A percentile compares a stretch with the other conserved stretches of the same genome.
Evolutionary conservation across 139 green algal genomes (phyloP).

Genomic region (Chlorella sorokiniana): DNA sequence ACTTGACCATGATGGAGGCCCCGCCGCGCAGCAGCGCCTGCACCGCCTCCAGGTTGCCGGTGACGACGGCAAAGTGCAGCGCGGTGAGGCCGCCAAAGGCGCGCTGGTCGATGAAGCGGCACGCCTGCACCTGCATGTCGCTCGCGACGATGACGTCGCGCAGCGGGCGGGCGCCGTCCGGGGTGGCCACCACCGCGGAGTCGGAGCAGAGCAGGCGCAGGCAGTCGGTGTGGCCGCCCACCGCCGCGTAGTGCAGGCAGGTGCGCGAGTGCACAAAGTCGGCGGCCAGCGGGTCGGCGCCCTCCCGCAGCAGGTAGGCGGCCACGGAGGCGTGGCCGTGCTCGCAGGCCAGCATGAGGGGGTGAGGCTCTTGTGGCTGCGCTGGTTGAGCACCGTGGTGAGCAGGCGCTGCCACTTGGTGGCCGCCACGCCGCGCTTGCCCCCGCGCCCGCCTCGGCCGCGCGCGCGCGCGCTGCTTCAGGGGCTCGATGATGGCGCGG

Average conservation of each 20-base stretch:
- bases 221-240: conserved; percentile 32
- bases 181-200: background rate
- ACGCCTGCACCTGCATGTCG: conserved; percentile 53
- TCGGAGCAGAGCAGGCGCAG: conserved; percentile 49
- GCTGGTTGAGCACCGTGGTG: conserved; percentile 47
- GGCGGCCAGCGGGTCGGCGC: conserved; percentile 47
- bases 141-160: conserved; percentile 41
- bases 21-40: conserved; percentile 49
- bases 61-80: conserved; percentile 58
- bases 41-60: conserved; percentile 51
- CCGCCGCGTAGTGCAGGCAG: conserved; percentile 58
- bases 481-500: conserved; percentile 37
- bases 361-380: conserved; percentile 42
- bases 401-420: conserved; percentile 34
- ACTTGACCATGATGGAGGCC: conserved; percentile 62
- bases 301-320: conserved; percentile 45
- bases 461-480: conserved; percentile 18
- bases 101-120: conserved; percentile 59
- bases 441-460: background rate
- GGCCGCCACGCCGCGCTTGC: background rate
- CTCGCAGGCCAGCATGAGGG: conserved; percentile 61
- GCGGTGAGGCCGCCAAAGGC: conserved; percentile 58
- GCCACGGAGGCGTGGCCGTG: conserved; percentile 43
- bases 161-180: conserved; percentile 37
- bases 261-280: conserved; percentile 45